These are phyloP conservation scores for Trifolium dubium DNA, from an alignment of 306 rosid genomes.

Conservation along the genomic window DNA sequence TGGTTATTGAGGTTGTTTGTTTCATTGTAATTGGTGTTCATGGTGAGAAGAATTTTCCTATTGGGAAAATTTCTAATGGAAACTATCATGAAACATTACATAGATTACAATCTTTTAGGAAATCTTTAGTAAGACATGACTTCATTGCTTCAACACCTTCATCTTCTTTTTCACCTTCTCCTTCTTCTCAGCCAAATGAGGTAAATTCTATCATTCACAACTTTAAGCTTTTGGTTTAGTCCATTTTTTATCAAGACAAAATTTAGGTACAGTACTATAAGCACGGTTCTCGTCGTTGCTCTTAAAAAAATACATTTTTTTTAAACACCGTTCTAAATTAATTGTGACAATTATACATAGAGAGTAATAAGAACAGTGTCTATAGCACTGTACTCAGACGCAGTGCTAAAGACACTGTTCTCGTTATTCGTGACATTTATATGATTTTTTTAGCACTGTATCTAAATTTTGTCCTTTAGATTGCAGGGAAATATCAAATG, in stretches of 20 bases:
- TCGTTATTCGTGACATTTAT: too few relatives aligned
- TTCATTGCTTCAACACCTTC: slow-evolving; percentile 51
- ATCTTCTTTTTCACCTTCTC: slow-evolving; percentile 38
- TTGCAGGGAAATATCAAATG: slow-evolving; percentile 20
- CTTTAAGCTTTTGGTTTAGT: background rate
- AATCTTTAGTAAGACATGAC: slow-evolving; percentile 46
- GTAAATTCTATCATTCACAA: slow-evolving; percentile 37
- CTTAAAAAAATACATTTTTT: too few relatives aligned
- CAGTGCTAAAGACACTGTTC: too few relatives aligned
- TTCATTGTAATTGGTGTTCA: slow-evolving; percentile 35
- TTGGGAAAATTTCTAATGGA: slow-evolving; percentile 25
- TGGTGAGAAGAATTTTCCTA: slow-evolving; percentile 37
- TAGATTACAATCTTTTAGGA: slow-evolving; percentile 52
- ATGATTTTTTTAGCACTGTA: background rate
- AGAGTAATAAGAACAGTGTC: background rate
- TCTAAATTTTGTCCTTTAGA: background rate
- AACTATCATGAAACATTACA: slow-evolving; percentile 39
- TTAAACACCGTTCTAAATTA: too few relatives aligned
- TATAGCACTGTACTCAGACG: background rate
- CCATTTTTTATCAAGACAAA: background rate
- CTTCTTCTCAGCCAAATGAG: slow-evolving; percentile 39
- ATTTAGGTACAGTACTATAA: background rate
- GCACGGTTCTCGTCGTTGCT: too few relatives aligned
- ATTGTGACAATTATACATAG: too few relatives aligned
- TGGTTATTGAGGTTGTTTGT: slow-evolving; percentile 41